These are phyloP conservation scores for Neurospora hispaniola DNA, from an alignment of 495 filamentous ascomycete species.

Conservation along the genomic window DNA sequence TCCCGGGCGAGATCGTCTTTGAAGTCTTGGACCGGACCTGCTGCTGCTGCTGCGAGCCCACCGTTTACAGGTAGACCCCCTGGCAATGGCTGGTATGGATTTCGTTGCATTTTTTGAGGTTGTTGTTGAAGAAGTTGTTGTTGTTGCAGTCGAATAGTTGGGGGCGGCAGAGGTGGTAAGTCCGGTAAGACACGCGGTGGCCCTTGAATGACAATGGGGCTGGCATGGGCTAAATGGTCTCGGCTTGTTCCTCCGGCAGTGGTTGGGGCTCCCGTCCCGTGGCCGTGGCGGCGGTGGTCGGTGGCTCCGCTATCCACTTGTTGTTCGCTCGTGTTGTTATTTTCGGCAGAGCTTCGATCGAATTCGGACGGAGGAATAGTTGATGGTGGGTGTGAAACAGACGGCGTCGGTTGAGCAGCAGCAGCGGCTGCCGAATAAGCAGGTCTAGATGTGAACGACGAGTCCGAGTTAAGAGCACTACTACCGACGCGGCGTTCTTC, in stretches of 20 bases:
- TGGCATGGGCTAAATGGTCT: neutral
- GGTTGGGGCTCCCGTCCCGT: neutral
- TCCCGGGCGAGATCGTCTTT: constrained; percentile 32
- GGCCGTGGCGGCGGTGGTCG: neutral
- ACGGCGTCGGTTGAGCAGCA: neutral
- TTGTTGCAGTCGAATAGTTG: neutral
- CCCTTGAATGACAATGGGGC: neutral
- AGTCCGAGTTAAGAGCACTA: neutral
- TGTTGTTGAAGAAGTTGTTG: neutral
- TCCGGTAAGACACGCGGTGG: neutral
- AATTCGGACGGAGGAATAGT: neutral
- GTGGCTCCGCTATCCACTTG: neutral
- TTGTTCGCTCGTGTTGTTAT: neutral
- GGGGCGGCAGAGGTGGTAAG: neutral
- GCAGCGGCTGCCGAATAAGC: neutral
- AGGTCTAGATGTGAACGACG: neutral
- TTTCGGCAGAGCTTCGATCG: neutral
- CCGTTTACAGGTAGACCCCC: constrained; percentile 4
- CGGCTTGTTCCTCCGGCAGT: neutral
- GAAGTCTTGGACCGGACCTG: constrained; percentile 25
- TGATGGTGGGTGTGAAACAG: neutral
- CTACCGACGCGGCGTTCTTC: neutral
- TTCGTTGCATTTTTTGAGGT: neutral
- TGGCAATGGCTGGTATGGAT: constrained; percentile 1
- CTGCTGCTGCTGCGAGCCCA: constrained; percentile 24